These are phyloP conservation scores for Gracilaria gracilis DNA, from an alignment of 23 red algal genomes.

Conservation along the genomic window DNA sequence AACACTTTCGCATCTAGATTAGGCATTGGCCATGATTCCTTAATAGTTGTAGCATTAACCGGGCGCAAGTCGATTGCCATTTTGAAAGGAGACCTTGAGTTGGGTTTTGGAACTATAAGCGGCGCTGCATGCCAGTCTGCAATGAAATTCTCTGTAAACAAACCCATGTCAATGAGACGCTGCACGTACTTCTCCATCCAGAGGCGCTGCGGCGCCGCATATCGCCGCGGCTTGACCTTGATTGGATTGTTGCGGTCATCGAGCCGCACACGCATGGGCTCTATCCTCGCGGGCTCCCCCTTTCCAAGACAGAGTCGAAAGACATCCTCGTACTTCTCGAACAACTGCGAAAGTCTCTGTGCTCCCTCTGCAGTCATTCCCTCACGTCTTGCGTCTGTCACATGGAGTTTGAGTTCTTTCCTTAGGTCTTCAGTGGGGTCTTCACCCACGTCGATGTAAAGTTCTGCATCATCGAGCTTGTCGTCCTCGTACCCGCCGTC, in stretches of 20 bases:
- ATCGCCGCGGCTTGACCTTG: conserved; percentile 17
- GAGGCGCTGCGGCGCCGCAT: not conserved
- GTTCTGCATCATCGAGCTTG: not conserved
- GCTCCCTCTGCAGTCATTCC: not conserved
- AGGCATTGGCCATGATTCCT: conserved; percentile 45
- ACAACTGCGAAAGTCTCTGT: not conserved
- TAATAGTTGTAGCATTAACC: conserved; percentile 29
- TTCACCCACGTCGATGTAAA: conserved; percentile 31
- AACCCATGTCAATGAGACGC: conserved; percentile 4
- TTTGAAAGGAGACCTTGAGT: not conserved
- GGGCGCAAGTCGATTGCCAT: conserved; percentile 24
- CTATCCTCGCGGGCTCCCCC: not conserved
- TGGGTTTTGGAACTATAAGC: conserved; percentile 28
- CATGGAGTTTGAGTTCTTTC: not conserved
- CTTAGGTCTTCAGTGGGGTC: not conserved
- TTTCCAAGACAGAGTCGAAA: conserved; percentile 18
- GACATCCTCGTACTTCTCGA: not conserved
- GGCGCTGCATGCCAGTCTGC: conserved; percentile 45
- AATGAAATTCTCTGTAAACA: conserved; percentile 1
- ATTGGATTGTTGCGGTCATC: not conserved
- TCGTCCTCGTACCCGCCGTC: not conserved
- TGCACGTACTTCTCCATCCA: conserved; percentile 31
- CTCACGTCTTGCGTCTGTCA: not conserved
- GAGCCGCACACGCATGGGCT: conserved; percentile 15
- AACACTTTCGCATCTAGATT: conserved; percentile 44